Base-by-base conservation (phyloP, 768 basidiomycete genomes). In the Mycena chlorophos region DNA sequence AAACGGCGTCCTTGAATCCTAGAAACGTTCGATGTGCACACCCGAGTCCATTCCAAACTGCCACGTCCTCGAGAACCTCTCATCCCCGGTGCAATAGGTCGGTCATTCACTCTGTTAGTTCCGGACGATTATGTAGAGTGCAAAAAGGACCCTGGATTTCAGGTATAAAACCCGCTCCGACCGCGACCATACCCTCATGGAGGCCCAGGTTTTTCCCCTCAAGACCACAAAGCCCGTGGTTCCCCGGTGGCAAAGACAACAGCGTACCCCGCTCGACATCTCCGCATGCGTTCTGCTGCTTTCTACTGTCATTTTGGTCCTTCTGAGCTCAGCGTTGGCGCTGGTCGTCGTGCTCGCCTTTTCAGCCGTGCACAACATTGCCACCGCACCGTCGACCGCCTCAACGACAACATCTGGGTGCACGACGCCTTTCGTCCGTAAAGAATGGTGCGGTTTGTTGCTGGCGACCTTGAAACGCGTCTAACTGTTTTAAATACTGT, bases 261-360 rank as follows among this genome's bases (percentile, higher is more conserved):
- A 34, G 31, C 8, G 17, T 34, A 17, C 17, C 46, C 16, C 14
- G 14, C 25, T 16, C 39, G 48, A 25, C n/a, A 27, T 52, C 8
- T 51, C 45, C 5, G 12, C 39, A 20, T 59, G 49, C 50, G 3
- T 55, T 10, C 26, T 59, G 10, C n/a, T 59, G 14, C 6, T 59
- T 22, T 27, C 40, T 4, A 51, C 47, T 40, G 43, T 38, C 14
- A n/a, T 58, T 14, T 43, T 58, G 28, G 58, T 55, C 28, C 6
- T 59, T 22, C 37, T 59, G 46, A 59, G 58, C 31, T n/a, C 54
- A 3, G 49, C 55, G 19, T 54, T 59, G 16, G 54, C 58, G 1
- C 43, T 59, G 30, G 39, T 55, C 51, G 55, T 42, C 4, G 45
- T 53, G 20, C 22, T 56, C 27, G 55, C 54, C 2, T 56, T 53